Base-by-base conservation (phyloP, 345 rosid genomes). In the Erysimum cheiranthoides region DNA sequence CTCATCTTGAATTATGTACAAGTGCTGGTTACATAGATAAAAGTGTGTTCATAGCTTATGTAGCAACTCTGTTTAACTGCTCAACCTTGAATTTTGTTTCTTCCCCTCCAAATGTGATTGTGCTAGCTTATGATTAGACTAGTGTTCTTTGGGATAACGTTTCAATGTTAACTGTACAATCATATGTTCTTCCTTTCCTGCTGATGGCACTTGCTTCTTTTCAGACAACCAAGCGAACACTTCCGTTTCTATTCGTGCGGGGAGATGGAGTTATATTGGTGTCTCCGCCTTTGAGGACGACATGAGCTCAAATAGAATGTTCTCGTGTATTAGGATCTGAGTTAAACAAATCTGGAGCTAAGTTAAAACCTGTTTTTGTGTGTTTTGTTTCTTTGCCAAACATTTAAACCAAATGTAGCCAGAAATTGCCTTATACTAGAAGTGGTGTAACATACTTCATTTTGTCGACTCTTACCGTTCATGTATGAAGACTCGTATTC, bases 191-290 rank as follows among this genome's bases (percentile, higher is more conserved):
- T 35, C 5, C 8, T 71, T 21, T 35, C 5, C 8, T 71, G 59
- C 35, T 71, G 59, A 71, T 71, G 39, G 18, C 16, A 45, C 25
- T 27, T 74, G 6, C 5, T 77, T 27, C 27, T 54, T 17, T 11
- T 9, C 91, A 93, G 97, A 84, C 93, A 17, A 88, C 94, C 9
- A 90, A 75, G 82, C 91, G 97, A 21, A 91, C 80, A 0, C 79
- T 93, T 38, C 94, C 93, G 1, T 93, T 88, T 78, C 94, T 93
- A 18, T 93, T 93, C 77, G 98, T 93, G 49, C 84, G 98, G 76
- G 98, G 98, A 53, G 98, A 93, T 69, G 97, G 98, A 61, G 97
- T 93, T 71, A 92, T 92, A 71, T 80, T 92, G 85, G 97, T 92
- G 64, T 90, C 97, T 8, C 97, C 96, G 53, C 97, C 97, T 60